Evolutionary conservation across 1,284 basidiomycete genomes (phyloP).

Genomic region (Wolfiporia cocos): DNA sequence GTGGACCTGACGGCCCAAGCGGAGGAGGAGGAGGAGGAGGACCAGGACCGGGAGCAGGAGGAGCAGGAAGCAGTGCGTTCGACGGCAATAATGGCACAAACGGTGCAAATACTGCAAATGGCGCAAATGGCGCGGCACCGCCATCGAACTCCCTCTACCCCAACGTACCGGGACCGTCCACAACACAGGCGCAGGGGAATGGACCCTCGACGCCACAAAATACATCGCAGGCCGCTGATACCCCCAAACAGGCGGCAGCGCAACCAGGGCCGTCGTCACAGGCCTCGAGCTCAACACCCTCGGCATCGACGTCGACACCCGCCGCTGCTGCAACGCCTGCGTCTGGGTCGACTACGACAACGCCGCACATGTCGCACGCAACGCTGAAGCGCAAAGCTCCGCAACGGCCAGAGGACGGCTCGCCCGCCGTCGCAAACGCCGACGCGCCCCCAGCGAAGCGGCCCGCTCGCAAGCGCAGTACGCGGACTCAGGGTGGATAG

Average conservation of each 20-base stretch:
- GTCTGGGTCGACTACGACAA: conserved; percentile 27
- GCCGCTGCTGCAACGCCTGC: conserved; percentile 27
- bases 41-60: too few species aligned
- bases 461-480: conserved; percentile 42
- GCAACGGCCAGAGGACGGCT: conserved; percentile 38
- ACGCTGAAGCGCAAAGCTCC: conserved; percentile 58
- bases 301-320: conserved; percentile 24
- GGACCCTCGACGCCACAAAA: conserved; percentile 31
- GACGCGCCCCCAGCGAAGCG: conserved; percentile 42
- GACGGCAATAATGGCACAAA: conserved; percentile 7
- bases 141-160: too few species aligned
- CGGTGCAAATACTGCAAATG: conserved; percentile 1
- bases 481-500: conserved; percentile 39
- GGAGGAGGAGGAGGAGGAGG: not conserved
- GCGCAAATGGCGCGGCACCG: too few species aligned
- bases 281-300: conserved; percentile 35
- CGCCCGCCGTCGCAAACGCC: conserved; percentile 44
- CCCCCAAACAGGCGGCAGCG: conserved; percentile 50
- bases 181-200: conserved; percentile 28
- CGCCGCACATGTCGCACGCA: conserved; percentile 45
- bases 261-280: conserved; percentile 32
- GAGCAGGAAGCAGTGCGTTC: conserved; percentile 8
- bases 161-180: conserved; percentile 4
- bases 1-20: not conserved
- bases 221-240: conserved; percentile 38